phyloP scores from a whole-genome alignment of 1,284 basidiomycete species.

The Malassezia obtusa region DNA sequence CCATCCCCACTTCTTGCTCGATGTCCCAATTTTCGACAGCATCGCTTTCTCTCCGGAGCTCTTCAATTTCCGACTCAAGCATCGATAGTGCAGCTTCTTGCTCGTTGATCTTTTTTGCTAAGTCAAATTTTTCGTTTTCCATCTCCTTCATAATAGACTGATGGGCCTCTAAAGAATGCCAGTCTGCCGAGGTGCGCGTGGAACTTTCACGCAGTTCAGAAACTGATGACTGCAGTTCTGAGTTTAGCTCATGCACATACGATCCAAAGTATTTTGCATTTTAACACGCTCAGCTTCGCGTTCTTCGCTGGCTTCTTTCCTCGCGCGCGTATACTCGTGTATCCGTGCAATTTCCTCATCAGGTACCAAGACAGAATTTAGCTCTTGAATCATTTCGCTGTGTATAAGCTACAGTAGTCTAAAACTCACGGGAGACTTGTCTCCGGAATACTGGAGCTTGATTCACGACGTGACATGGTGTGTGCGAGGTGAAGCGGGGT shows the following conservation, averaged over 20 bases:
- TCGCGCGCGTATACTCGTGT: neutral
- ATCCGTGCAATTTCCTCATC: conserved; percentile 14
- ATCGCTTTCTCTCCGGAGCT: conserved; percentile 21
- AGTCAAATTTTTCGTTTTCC: conserved; percentile 35
- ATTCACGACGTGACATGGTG: conserved; percentile 1
- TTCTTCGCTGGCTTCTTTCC: neutral
- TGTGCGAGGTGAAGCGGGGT: neutral
- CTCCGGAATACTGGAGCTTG: conserved; percentile 5
- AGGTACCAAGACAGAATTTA: conserved; percentile 13
- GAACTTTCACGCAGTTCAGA: conserved; percentile 23
- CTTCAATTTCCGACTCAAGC: conserved; percentile 26
- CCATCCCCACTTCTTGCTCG: conserved; percentile 29
- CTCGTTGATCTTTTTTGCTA: conserved; percentile 38
- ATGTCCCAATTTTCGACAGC: conserved; percentile 28
- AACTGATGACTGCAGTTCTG: conserved; percentile 20
- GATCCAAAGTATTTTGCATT: neutral
- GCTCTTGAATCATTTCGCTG: conserved; percentile 17
- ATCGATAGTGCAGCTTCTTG: conserved; percentile 22
- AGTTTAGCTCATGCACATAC: neutral
- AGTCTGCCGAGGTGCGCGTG: conserved; percentile 30
- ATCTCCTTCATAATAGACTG: conserved; percentile 24
- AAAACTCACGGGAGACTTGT: conserved; percentile 12
- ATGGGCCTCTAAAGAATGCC: conserved; percentile 25
- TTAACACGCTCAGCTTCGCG: conserved; percentile 1
- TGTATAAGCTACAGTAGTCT: neutral